Evolutionary conservation across 768 basidiomycete species (phyloP), one percentile per base, ranked within the genome.

Genomic region (Podaxis pistillaris): DNA sequence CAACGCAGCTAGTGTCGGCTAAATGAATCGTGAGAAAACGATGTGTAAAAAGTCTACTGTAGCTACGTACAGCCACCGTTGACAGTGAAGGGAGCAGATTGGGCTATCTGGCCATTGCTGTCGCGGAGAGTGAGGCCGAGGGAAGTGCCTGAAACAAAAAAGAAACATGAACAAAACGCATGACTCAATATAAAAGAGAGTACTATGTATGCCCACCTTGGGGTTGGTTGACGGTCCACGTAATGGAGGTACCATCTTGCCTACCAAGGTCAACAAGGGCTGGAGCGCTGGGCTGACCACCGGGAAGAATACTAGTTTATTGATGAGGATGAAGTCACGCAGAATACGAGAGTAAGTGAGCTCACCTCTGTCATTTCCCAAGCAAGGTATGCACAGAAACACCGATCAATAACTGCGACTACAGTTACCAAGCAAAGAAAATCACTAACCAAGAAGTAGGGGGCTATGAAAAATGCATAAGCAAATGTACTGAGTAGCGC

Each of bases 41-140:
- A 12, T 5, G 47, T 26, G 24, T 13, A 2, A 12, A 41, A 4
- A 52, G 38, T 12, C 11, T 57, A 56, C 17, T 30, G 51, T 47
- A 12, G 17, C n/a, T 6, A 75, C 87, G 51, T 76, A 90, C 90
- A 41, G 55, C 86, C 79, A 6, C 74, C 0, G 33, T 71, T 67
- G 64, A 90, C 70, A 15, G 72, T 76, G 78, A 91, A 80, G 2
- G 84, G 36, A 5, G 81, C 89, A 2, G 81, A 74, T 67, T 86
- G 86, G 0, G 71, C 77, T 53, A 70, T 26, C 0, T 22, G 0
- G 68, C 93, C 93, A 36, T 75, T 83, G 60, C 61, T 71, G 68
- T 95, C 93, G 70, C 81, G 83, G 64, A 94, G 63, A 12, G 75
- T 78, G 30, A 93, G 70, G 56, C 83, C 86, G 60, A 93, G 71